Base-by-base conservation (phyloP, 2,329 filamentous ascomycete species). In the Diaporthe citri region DNA sequence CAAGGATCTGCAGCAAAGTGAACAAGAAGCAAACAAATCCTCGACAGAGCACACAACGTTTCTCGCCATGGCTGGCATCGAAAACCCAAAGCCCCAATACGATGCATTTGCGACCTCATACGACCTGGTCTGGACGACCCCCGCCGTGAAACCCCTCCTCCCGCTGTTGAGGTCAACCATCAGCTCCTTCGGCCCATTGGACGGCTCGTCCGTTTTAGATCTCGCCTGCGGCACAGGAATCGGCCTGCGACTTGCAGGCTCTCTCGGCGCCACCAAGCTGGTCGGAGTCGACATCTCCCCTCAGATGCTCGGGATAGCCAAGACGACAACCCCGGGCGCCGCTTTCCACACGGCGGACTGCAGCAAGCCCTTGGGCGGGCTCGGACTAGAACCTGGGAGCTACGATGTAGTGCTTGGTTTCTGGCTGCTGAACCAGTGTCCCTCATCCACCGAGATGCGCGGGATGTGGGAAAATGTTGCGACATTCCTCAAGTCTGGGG, bases 361-460 rank as follows among this genome's bases (percentile, higher is more conserved):
- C 64, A 69, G 64, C 64, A 52, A 41, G 48, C 34, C 64, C 0
- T 4, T 69, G 34, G 64, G 20, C 22, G 2, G 13, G 9, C 64
- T 69, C 1, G 46, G 46, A 3, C 48, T 69, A 13, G 46, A 69
- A 1, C 34, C 64, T 0, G 8, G 9, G 1, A 69, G 48, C 64
- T 69, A 25, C n/a, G 64, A 69, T 8, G 64, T 69, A n/a, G 64
- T 69, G 34, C 64, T 69, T 5, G 64, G 64, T 15, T 20, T 69
- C 34, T 69, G 64, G 64, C 64, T 69, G n/a, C 5, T 69, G 46
- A 55, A 55, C 15, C 48, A 69, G 34, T 55, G 64, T 34, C 64
- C 64, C 2, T 55, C 64, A 1, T 39, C 34, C 4, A 48, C 15
- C 13, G 64, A 69, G 48, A 39, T 69, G 46, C 15, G 64, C 4